A percentile compares a stretch with the other conserved stretches of the same genome.
Conservation (phyloP, 345 rosid species). For the Adansonia digitata region DNA sequence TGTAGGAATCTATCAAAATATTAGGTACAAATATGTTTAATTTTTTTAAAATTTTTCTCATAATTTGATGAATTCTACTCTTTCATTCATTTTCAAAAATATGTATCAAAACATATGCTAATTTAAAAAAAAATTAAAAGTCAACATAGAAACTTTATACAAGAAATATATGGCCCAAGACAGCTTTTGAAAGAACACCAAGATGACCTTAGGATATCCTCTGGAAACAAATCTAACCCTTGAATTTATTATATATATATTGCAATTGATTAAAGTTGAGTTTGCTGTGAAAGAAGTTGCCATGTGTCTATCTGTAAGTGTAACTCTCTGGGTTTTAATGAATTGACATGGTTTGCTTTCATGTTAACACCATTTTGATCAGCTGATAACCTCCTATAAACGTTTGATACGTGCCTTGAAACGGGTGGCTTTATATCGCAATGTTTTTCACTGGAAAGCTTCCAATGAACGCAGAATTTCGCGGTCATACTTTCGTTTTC, state of each 20-base stretch:
- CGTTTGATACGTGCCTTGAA: constrained; percentile 1
- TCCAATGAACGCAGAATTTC: background rate
- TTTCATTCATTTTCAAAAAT: no score
- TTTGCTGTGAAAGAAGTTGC: no score
- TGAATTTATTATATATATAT: no score
- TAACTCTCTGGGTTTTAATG: background rate
- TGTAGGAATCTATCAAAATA: no score
- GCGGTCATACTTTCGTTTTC: background rate
- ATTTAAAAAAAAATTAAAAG: no score
- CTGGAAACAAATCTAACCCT: background rate
- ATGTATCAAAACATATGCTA: no score
- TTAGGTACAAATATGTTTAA: no score
- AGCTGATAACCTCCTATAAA: constrained; percentile 10
- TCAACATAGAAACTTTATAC: background rate
- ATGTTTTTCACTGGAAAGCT: constrained; percentile 1
- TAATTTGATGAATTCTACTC: no score
- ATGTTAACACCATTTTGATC: background rate
- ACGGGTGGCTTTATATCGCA: background rate
- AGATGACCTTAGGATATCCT: background rate
- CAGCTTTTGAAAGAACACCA: background rate
- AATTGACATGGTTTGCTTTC: background rate
- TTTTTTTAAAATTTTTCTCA: no score
- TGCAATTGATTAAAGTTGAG: no score
- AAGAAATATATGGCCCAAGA: background rate
- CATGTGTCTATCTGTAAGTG: constrained; percentile 1